A percentile compares a stretch with the other conserved stretches of the same genome.
These are phyloP conservation scores for Pseudogymnoascus sp. DNA, from an alignment of 2,329 filamentous ascomycete species.

Conservation along the genomic window DNA sequence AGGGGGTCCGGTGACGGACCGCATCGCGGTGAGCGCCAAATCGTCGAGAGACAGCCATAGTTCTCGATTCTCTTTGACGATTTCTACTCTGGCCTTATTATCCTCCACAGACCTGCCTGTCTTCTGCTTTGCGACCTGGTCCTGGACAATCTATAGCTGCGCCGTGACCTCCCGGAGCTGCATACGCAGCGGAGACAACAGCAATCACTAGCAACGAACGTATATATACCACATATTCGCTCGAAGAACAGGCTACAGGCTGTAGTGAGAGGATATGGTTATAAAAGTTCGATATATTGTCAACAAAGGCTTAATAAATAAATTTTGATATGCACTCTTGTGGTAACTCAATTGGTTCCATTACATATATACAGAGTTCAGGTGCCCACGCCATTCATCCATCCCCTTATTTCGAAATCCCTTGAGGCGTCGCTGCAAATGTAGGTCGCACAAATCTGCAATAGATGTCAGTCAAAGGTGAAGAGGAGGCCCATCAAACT, in stretches of 20 bases:
- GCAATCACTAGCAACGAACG: too few species aligned
- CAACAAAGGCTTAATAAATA: constrained; percentile 4
- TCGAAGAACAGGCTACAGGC: not conserved
- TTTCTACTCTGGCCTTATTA: too few species aligned
- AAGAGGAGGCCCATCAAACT: constrained; percentile 13
- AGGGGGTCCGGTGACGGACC: too few species aligned
- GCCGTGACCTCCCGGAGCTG: too few species aligned
- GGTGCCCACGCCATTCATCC: not conserved
- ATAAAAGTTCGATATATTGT: constrained; percentile 4
- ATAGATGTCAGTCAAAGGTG: constrained; percentile 2
- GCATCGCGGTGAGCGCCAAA: too few species aligned
- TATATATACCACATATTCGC: not conserved
- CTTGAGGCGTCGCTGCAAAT: constrained; percentile 62
- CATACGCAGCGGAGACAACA: too few species aligned
- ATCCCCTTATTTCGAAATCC: constrained; percentile 4
- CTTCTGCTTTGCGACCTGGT: too few species aligned
- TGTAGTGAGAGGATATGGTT: not conserved
- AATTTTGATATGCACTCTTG: not conserved
- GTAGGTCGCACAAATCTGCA: constrained; percentile 74
- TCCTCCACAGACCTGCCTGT: too few species aligned
- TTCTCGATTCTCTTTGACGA: too few species aligned
- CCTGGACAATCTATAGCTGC: too few species aligned
- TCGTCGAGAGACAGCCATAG: too few species aligned
- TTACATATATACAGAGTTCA: constrained; percentile 11
- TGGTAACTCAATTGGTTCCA: constrained; percentile 7